Evolutionary conservation across 148 eudicot genomes (phyloP).

Genomic region (Dysphania ambrosioides): DNA sequence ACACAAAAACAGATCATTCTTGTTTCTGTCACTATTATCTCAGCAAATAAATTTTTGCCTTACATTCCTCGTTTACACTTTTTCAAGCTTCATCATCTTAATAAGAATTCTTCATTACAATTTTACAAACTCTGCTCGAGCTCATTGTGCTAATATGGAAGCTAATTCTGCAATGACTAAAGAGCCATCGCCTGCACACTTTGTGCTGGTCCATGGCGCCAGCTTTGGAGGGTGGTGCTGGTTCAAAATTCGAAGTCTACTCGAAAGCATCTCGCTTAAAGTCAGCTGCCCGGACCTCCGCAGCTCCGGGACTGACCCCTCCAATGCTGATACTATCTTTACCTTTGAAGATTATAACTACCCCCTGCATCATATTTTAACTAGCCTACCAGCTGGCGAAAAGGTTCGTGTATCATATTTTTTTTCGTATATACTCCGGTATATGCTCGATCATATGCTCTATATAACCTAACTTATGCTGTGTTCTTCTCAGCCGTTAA

Average conservation of each 20-base stretch:
- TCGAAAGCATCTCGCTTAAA: conserved; percentile 23
- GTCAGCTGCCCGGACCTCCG: conserved; percentile 31
- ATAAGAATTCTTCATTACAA: too few relatives aligned
- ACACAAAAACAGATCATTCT: too few relatives aligned
- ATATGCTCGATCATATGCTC: too few relatives aligned
- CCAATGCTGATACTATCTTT: conserved; percentile 12
- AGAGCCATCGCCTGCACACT: conserved; percentile 10
- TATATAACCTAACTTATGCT: too few relatives aligned
- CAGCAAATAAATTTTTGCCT: too few relatives aligned
- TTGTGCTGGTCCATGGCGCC: conserved; percentile 31
- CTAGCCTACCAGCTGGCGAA: conserved; percentile 20
- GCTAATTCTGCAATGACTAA: not conserved
- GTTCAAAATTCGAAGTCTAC: conserved; percentile 28
- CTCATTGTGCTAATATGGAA: too few relatives aligned
- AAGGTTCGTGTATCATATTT: conserved; percentile 16
- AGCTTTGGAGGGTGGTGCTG: conserved; percentile 35
- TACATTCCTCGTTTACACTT: too few relatives aligned
- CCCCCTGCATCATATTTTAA: conserved; percentile 24
- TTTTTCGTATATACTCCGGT: too few relatives aligned
- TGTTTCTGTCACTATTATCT: too few relatives aligned
- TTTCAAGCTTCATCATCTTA: too few relatives aligned
- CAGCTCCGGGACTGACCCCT: conserved; percentile 18
- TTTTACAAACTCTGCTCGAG: too few relatives aligned
- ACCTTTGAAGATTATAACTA: conserved; percentile 25
- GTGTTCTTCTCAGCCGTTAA: too few relatives aligned